Percentiles rank a stretch among this genome's conserved stretches.
These are phyloP conservation scores for Paecilomyces variotii DNA, from an alignment of 2,329 filamentous ascomycete species.

Conservation along the genomic window DNA sequence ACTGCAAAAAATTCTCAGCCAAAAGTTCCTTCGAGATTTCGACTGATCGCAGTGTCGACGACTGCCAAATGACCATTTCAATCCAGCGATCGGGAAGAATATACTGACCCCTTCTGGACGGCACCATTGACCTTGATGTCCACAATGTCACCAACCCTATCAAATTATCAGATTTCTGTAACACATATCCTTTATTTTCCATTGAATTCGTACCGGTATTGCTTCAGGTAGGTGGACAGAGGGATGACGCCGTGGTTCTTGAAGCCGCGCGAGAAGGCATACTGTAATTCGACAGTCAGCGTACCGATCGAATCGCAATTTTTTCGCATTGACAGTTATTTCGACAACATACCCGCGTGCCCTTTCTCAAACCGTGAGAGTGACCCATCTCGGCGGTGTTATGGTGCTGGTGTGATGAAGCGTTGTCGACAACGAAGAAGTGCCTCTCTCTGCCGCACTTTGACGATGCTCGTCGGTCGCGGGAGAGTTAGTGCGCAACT, in stretches of 20 bases:
- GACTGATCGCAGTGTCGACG: not conserved
- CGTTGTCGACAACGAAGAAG: constrained; percentile 28
- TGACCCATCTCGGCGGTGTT: constrained; percentile 69
- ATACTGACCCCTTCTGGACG: constrained; percentile 87
- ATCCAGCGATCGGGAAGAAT: constrained; percentile 9
- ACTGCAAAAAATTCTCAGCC: constrained; percentile 44
- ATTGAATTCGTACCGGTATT: constrained; percentile 64
- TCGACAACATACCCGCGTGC: constrained; percentile 63
- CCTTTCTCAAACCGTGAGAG: constrained; percentile 76
- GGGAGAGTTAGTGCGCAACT: constrained; percentile 18
- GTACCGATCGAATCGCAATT: constrained; percentile 6
- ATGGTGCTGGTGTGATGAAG: constrained; percentile 29
- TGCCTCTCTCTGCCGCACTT: constrained; percentile 18
- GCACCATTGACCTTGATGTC: constrained; percentile 99
- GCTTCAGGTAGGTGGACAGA: constrained; percentile 87
- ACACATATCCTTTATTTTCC: constrained; percentile 8
- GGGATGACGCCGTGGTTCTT: constrained; percentile 92
- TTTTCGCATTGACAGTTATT: constrained; percentile 1
- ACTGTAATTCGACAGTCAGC: constrained; percentile 44
- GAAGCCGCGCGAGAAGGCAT: constrained; percentile 91
- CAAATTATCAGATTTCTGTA: constrained; percentile 38
- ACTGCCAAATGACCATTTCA: not conserved
- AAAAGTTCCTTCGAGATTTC: constrained; percentile 11
- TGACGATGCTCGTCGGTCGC: constrained; percentile 12
- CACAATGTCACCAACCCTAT: constrained; percentile 92